Percentiles rank a stretch among this genome's conserved stretches.
These are phyloP conservation scores for Acidiella bohemica DNA, from an alignment of 495 filamentous ascomycete genomes.

Conservation along the genomic window DNA sequence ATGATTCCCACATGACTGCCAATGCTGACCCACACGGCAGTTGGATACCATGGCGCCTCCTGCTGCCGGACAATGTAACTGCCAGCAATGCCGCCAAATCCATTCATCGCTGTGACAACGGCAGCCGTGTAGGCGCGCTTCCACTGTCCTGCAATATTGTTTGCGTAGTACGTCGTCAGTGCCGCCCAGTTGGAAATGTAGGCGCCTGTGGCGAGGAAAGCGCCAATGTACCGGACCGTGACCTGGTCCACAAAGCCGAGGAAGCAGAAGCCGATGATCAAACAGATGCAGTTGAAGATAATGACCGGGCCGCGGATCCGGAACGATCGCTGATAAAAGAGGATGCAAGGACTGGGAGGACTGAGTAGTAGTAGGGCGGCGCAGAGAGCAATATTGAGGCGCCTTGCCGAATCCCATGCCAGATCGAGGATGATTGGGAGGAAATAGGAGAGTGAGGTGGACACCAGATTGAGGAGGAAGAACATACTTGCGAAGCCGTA, in stretches of 20 bases:
- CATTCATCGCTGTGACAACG: slow-evolving; percentile 55
- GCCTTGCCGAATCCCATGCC: too few relatives aligned
- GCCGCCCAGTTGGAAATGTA: slow-evolving; percentile 75
- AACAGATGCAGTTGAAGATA: slow-evolving; percentile 54
- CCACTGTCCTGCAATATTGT: slow-evolving; percentile 64
- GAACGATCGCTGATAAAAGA: slow-evolving; percentile 60
- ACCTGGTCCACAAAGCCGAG: slow-evolving; percentile 57
- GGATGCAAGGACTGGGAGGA: too few relatives aligned
- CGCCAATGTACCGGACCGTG: slow-evolving; percentile 57
- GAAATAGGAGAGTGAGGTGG: slow-evolving; percentile 49
- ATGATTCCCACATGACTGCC: slow-evolving; percentile 61
- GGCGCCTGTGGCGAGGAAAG: slow-evolving; percentile 61
- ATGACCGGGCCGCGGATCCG: slow-evolving; percentile 55
- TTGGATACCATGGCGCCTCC: slow-evolving; percentile 56
- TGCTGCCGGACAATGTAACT: slow-evolving; percentile 56
- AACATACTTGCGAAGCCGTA: slow-evolving; percentile 61
- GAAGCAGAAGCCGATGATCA: slow-evolving; percentile 62
- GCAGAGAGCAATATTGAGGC: slow-evolving; percentile 57
- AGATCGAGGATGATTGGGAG: slow-evolving; percentile 57
- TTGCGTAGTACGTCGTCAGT: slow-evolving; percentile 57
- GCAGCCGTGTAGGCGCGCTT: slow-evolving; percentile 61
- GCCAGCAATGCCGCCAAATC: slow-evolving; percentile 61
- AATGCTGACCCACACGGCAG: slow-evolving; percentile 60
- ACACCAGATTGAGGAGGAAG: slow-evolving; percentile 62
- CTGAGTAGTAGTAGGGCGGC: slow-evolving; percentile 57